Percentiles rank a stretch among this genome's conserved stretches.
phyloP scores from a whole-genome alignment of 805 yeast genomes.

The Tetrapisispora phaffii region DNA sequence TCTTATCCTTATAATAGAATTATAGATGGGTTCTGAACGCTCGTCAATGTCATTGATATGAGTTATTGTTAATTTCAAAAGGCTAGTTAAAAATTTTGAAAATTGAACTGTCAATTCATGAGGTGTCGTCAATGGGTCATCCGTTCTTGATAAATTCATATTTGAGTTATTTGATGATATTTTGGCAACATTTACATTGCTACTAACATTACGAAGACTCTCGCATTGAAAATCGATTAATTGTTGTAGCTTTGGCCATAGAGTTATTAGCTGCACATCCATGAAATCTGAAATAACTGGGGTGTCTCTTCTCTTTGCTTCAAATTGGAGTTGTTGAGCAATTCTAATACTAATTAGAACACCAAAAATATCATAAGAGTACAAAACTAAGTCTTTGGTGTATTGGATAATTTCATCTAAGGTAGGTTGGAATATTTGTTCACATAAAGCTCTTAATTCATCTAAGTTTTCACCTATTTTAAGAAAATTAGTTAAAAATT shows the following conservation, averaged over 20 bases:
- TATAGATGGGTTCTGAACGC: conserved; percentile 59
- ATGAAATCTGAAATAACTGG: conserved; percentile 62
- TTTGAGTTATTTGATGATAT: conserved; percentile 17
- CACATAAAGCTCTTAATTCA: conserved; percentile 38
- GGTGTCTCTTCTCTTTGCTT: conserved; percentile 56
- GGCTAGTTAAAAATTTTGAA: conserved; percentile 59
- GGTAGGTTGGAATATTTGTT: conserved; percentile 44
- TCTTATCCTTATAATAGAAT: conserved; percentile 57
- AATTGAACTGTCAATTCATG: conserved; percentile 70
- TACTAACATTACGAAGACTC: conserved; percentile 46
- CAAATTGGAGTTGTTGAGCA: conserved; percentile 53
- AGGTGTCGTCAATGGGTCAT: conserved; percentile 34
- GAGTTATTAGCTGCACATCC: conserved; percentile 48
- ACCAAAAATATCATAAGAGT: conserved; percentile 66
- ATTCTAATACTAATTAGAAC: conserved; percentile 64
- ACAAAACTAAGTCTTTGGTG: conserved; percentile 32
- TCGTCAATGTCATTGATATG: conserved; percentile 25
- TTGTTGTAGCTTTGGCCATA: conserved; percentile 84
- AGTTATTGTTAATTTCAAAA: conserved; percentile 45
- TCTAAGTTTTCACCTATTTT: conserved; percentile 33
- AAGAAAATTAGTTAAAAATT: conserved; percentile 66
- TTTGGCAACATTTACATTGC: conserved; percentile 25
- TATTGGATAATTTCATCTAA: conserved; percentile 41
- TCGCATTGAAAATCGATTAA: conserved; percentile 72
- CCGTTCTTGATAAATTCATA: conserved; percentile 4